Percentiles rank a stretch among this genome's conserved stretches.
Evolutionary conservation across 2,329 filamentous ascomycete genomes (phyloP).

Genomic region (Colletotrichum tabaci): DNA sequence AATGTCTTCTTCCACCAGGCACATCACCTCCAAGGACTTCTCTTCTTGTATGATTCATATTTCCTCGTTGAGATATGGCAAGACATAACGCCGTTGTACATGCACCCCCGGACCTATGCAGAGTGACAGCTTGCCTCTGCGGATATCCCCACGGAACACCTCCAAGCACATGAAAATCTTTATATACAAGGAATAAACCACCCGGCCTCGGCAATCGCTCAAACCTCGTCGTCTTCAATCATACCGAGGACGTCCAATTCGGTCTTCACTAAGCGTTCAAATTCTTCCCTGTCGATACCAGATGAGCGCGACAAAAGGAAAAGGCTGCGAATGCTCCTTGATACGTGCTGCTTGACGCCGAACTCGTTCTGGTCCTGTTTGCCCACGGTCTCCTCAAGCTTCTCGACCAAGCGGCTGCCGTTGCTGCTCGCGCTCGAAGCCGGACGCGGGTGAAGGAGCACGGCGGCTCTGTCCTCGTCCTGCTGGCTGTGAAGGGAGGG

Average conservation of each 20-base stretch:
- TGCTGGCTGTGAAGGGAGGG: slow-evolving; percentile 48
- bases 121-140: slow-evolving; percentile 29
- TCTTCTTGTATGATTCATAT: not conserved
- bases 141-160: slow-evolving; percentile 39
- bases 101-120: slow-evolving; percentile 37
- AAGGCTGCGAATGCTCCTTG: slow-evolving; percentile 82
- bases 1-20: too few species aligned
- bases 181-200: slow-evolving; percentile 33
- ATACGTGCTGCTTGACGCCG: slow-evolving; percentile 84
- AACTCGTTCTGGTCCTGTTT: slow-evolving; percentile 76
- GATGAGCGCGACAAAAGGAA: slow-evolving; percentile 79
- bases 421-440: slow-evolving; percentile 71
- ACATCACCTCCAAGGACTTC: not conserved
- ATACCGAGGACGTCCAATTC: slow-evolving; percentile 80
- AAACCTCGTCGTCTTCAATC: slow-evolving; percentile 70
- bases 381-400: slow-evolving; percentile 69
- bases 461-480: slow-evolving; percentile 55
- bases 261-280: slow-evolving; percentile 78
- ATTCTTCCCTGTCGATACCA: slow-evolving; percentile 82
- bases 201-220: not conserved
- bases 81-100: slow-evolving; percentile 27
- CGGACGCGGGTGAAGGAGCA: slow-evolving; percentile 70
- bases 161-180: slow-evolving; percentile 16
- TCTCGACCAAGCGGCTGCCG: slow-evolving; percentile 72
- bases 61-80: slow-evolving; percentile 15